Conservation (phyloP, 2,329 filamentous ascomycete species). For the Epichloe brachyelytri region DNA sequence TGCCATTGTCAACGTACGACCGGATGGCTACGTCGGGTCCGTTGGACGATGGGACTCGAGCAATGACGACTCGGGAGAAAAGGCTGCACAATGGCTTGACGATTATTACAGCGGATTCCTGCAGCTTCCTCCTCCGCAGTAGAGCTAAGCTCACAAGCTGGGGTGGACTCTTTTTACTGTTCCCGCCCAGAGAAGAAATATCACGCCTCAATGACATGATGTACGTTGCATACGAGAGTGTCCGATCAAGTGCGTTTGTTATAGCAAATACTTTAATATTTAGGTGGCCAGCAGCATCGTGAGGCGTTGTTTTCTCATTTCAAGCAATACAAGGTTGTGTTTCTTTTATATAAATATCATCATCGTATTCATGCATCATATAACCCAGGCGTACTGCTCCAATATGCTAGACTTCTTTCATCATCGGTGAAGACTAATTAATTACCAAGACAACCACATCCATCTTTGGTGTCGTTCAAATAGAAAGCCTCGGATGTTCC, state of each 20-base stretch:
- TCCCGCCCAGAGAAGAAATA: not conserved
- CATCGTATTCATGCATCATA: too few species aligned
- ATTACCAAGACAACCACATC: too few species aligned
- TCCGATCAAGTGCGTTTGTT: not conserved
- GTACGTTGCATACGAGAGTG: not conserved
- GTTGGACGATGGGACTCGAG: slow-evolving; percentile 40
- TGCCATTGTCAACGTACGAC: slow-evolving; percentile 54
- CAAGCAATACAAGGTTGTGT: not conserved
- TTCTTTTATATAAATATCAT: too few species aligned
- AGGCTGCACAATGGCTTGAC: slow-evolving; percentile 42
- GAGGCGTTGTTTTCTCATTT: slow-evolving; percentile 1
- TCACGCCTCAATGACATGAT: not conserved
- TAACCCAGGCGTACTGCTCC: too few species aligned
- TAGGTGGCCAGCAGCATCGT: not conserved
- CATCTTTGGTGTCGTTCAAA: too few species aligned
- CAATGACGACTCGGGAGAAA: slow-evolving; percentile 35
- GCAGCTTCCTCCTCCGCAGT: slow-evolving; percentile 29
- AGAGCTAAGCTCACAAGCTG: not conserved
- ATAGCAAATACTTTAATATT: not conserved
- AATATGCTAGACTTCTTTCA: too few species aligned
- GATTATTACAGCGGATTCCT: slow-evolving; percentile 42
- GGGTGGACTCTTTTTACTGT: not conserved
- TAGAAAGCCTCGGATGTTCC: not conserved
- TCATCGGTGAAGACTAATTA: too few species aligned
- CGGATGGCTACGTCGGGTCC: slow-evolving; percentile 63